Conservation (phyloP, 352 stramenopile genomes). For the Globisporangium apiculatum region DNA sequence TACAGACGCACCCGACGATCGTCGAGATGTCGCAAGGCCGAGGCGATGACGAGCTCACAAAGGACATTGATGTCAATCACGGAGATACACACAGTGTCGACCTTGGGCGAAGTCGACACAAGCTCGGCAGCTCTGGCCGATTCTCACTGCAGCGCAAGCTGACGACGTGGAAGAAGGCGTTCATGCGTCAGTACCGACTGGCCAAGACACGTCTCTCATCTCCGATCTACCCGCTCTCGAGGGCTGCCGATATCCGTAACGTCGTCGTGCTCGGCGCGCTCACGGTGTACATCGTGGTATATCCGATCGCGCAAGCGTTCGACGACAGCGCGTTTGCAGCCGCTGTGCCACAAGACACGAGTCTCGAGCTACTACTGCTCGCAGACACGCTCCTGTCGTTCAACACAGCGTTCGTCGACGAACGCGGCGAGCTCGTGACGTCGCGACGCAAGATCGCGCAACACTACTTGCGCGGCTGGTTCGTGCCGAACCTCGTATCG, state of each 20-base stretch:
- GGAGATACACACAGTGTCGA: background rate
- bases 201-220: background rate
- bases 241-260: background rate
- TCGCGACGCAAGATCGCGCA: slow-evolving; percentile 3
- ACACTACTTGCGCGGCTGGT: slow-evolving; percentile 7
- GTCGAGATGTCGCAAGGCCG: background rate
- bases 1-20: background rate
- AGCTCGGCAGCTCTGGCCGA: background rate
- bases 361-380: background rate
- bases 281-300: background rate
- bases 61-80: background rate
- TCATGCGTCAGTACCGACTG: background rate
- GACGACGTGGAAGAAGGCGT: background rate
- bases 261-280: background rate
- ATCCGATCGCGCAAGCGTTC: background rate
- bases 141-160: background rate
- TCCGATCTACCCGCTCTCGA: background rate
- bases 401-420: slow-evolving; percentile 9
- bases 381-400: slow-evolving; percentile 5
- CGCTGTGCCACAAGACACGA: background rate
- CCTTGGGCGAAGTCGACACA: background rate
- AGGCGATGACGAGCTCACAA: background rate
- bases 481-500: slow-evolving; percentile 3
- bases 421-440: slow-evolving; percentile 5
- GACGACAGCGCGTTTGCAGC: background rate